Evolutionary conservation across 1,284 basidiomycete species (phyloP).

Genomic region (Pyrrhoderma noxium): DNA sequence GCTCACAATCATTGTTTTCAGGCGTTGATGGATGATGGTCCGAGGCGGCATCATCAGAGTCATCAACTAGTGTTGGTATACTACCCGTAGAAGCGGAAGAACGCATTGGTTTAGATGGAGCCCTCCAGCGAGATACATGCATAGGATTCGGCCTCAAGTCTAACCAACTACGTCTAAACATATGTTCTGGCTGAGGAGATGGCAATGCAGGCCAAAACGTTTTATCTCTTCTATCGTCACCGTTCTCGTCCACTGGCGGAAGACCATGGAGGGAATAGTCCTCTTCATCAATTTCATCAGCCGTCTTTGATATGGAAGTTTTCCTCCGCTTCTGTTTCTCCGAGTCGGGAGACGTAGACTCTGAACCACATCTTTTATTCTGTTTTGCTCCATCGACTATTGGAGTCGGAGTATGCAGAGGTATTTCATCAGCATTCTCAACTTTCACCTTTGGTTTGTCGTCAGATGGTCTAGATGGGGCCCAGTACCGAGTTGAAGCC

Average conservation of each 20-base stretch:
- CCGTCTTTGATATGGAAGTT: neutral
- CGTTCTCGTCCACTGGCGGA: conserved; percentile 10
- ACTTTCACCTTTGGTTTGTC: conserved; percentile 24
- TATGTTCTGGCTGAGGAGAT: conserved; percentile 8
- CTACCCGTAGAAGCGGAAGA: conserved; percentile 6
- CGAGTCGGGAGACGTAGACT: neutral
- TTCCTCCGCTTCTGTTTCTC: neutral
- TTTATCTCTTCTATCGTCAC: conserved; percentile 17
- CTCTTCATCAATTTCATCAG: neutral
- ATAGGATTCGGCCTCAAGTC: conserved; percentile 16
- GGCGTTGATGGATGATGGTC: conserved; percentile 17
- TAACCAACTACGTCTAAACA: conserved; percentile 11
- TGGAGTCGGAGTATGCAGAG: conserved; percentile 17
- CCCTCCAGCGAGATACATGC: conserved; percentile 15
- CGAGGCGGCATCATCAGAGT: conserved; percentile 13
- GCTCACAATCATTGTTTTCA: conserved; percentile 9
- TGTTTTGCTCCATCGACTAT: neutral
- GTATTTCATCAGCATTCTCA: conserved; percentile 21
- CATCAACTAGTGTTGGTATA: conserved; percentile 17
- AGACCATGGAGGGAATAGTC: neutral
- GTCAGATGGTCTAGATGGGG: neutral
- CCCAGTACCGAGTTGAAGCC: neutral
- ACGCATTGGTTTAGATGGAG: conserved; percentile 2
- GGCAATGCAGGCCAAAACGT: conserved; percentile 16
- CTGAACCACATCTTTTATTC: neutral